Conservation (phyloP, 345 rosid species). For the Physaria fendleri region DNA sequence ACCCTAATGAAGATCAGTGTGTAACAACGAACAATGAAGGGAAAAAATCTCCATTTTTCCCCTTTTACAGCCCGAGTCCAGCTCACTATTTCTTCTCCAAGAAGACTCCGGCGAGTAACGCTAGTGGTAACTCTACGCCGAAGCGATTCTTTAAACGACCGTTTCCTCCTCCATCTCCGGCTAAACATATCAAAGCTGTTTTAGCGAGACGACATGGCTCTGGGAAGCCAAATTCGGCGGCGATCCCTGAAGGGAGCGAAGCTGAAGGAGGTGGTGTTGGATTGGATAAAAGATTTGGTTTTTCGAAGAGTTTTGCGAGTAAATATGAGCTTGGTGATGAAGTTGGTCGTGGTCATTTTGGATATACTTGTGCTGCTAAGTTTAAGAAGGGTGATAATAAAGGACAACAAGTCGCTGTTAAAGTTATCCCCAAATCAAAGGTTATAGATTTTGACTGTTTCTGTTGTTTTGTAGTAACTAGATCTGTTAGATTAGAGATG, state of each 20-base stretch:
- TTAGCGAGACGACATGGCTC: slow-evolving; percentile 64
- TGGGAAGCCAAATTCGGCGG: slow-evolving; percentile 52
- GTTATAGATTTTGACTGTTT: slow-evolving; percentile 19
- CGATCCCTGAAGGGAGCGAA: slow-evolving; percentile 63
- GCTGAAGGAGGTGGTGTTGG: slow-evolving; percentile 41
- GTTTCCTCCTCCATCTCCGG: slow-evolving; percentile 96
- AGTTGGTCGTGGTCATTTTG: slow-evolving; percentile 94
- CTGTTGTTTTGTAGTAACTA: background rate
- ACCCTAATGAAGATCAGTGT: slow-evolving; percentile 11
- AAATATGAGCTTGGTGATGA: slow-evolving; percentile 85
- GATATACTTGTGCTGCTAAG: slow-evolving; percentile 87
- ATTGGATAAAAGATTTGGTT: slow-evolving; percentile 82
- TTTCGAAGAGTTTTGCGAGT: slow-evolving; percentile 62
- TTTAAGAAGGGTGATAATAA: slow-evolving; percentile 88
- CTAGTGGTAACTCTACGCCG: slow-evolving; percentile 69
- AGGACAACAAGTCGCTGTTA: slow-evolving; percentile 90
- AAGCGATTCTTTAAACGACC: slow-evolving; percentile 64
- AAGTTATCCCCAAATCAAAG: slow-evolving; percentile 90
- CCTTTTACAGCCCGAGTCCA: slow-evolving; percentile 85
- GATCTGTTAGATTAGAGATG: slow-evolving; percentile 20
- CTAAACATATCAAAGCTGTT: slow-evolving; percentile 79
- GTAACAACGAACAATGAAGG: slow-evolving; percentile 30
- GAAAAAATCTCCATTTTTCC: slow-evolving; percentile 73
- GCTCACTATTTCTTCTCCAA: slow-evolving; percentile 77
- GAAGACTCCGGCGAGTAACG: slow-evolving; percentile 59